These are phyloP conservation scores for Leccinum subgranulosum DNA, from an alignment of 768 basidiomycete species.

Conservation along the genomic window DNA sequence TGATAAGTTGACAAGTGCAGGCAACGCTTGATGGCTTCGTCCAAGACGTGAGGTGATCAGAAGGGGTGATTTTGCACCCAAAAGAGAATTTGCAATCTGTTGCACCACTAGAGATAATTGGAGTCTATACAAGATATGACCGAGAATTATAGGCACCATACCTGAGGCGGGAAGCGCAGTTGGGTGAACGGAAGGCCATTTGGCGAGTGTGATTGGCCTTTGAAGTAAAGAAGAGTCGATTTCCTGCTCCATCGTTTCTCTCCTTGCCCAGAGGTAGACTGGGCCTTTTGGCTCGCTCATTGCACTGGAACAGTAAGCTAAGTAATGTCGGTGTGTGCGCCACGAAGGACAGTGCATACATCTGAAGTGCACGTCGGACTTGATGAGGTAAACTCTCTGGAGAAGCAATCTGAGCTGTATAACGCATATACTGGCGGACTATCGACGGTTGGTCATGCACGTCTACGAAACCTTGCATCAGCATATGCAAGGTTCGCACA, in stretches of 20 bases:
- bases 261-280: conserved; percentile 68
- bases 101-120: conserved; percentile 23
- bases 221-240: conserved; percentile 39
- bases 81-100: conserved; percentile 47
- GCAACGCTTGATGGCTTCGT: conserved; percentile 47
- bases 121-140: not conserved
- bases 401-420: conserved; percentile 56
- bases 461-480: conserved; percentile 37
- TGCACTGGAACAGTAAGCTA: conserved; percentile 40
- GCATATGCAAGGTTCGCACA: not conserved
- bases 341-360: conserved; percentile 36
- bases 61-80: conserved; percentile 50
- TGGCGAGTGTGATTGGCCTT: conserved; percentile 23
- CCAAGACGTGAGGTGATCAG: conserved; percentile 66
- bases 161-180: conserved; percentile 42
- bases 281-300: conserved; percentile 71
- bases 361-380: conserved; percentile 59
- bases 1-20: conserved; percentile 46
- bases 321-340: not conserved
- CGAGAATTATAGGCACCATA: conserved; percentile 14
- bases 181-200: conserved; percentile 55
- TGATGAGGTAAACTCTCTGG: conserved; percentile 49
- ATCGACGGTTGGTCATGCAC: conserved; percentile 69
- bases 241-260: conserved; percentile 71
- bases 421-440: conserved; percentile 73